Conservation (phyloP, 1,139 yeast species). For the Scheffersomyces illinoinensis region DNA sequence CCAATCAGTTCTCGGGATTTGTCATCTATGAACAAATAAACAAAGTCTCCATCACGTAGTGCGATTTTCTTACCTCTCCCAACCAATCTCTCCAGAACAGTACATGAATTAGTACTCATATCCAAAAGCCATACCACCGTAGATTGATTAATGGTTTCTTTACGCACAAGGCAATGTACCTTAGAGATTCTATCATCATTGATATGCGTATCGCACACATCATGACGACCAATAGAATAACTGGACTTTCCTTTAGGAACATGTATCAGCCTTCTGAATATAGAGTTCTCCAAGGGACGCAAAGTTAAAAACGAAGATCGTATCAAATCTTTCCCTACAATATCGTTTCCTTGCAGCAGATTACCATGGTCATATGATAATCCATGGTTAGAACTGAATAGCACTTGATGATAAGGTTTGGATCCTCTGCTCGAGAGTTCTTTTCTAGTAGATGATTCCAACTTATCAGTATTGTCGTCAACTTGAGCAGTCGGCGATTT, state of each 20-base stretch:
- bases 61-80: conserved; percentile 65
- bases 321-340: neutral
- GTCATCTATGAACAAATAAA: conserved; percentile 66
- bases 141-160: conserved; percentile 54
- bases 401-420: neutral
- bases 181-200: conserved; percentile 80
- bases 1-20: conserved; percentile 51
- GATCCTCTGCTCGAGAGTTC: neutral
- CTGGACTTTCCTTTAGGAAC: conserved; percentile 65
- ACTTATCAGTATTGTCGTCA: neutral
- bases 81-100: conserved; percentile 58
- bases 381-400: neutral
- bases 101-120: conserved; percentile 77
- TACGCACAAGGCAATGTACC: conserved; percentile 71
- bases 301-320: conserved; percentile 30
- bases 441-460: neutral
- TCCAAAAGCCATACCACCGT: conserved; percentile 73
- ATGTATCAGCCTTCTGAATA: conserved; percentile 43
- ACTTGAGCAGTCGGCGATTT: neutral
- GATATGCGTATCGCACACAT: conserved; percentile 57
- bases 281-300: conserved; percentile 30
- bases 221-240: conserved; percentile 65
- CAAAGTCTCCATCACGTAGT: conserved; percentile 61
- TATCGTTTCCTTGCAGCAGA: neutral
- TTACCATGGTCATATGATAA: neutral